Percentiles rank a stretch among this genome's conserved stretches.
Conservation (phyloP, 768 basidiomycete genomes). For the Psilocybe sp. region DNA sequence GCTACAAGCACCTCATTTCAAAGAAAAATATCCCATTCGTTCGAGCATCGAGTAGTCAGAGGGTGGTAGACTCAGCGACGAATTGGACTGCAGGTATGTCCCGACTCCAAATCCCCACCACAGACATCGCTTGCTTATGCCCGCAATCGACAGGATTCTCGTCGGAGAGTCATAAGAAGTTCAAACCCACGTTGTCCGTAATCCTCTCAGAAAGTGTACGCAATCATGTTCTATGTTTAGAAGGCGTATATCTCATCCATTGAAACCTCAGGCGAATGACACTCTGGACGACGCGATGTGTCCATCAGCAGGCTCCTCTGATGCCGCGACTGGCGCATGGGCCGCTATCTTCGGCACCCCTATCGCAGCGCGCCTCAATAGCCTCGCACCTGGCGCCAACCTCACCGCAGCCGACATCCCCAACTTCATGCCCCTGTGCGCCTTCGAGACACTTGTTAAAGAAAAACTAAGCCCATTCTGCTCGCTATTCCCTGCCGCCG, state of each 20-base stretch:
- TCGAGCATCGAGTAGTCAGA: slow-evolving; percentile 41
- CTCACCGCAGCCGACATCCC: slow-evolving; percentile 53
- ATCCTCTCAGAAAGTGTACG: slow-evolving; percentile 56
- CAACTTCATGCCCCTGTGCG: slow-evolving; percentile 69
- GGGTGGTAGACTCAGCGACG: slow-evolving; percentile 64
- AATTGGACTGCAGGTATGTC: slow-evolving; percentile 67
- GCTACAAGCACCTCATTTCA: slow-evolving; percentile 51
- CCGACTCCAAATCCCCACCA: neutral
- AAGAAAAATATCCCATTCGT: slow-evolving; percentile 47
- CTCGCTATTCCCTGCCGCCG: slow-evolving; percentile 57
- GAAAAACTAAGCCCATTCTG: slow-evolving; percentile 65
- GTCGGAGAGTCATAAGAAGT: slow-evolving; percentile 41
- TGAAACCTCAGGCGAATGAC: slow-evolving; percentile 45
- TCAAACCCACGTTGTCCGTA: slow-evolving; percentile 50
- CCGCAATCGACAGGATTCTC: slow-evolving; percentile 51
- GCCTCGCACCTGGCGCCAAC: slow-evolving; percentile 58
- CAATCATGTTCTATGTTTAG: neutral
- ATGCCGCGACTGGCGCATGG: slow-evolving; percentile 50
- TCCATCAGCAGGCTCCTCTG: slow-evolving; percentile 47
- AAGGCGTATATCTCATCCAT: neutral
- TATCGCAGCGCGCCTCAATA: slow-evolving; percentile 59
- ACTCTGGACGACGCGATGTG: slow-evolving; percentile 71
- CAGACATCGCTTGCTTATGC: neutral
- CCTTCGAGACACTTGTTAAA: slow-evolving; percentile 71
- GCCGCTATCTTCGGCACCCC: slow-evolving; percentile 48